Base-by-base conservation (phyloP, 2,329 filamentous ascomycete genomes). In the Colletotrichum cuscutae region DNA sequence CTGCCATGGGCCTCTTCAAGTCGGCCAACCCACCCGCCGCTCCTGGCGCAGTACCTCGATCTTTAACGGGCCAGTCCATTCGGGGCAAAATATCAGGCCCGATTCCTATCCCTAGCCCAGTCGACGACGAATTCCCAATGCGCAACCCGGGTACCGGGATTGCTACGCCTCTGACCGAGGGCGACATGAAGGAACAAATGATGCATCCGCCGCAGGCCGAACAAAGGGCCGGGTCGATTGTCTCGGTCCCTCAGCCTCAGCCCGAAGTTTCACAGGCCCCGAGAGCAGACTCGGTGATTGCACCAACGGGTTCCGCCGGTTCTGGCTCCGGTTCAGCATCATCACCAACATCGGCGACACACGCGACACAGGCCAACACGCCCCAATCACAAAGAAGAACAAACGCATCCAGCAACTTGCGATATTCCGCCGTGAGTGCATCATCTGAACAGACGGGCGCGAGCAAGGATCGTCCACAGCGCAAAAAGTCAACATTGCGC, bases 1-100 rank as follows among this genome's bases (percentile, higher is more conserved):
- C 61, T 59, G 71, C 70, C 69, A 85, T 85, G 82, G 80, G 80
- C 60, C 77, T 87, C 56, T 89, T 88, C 82, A 88, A 86, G 78
- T 80, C 84, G 66, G 56, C 70, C 24, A 72, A 70, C 64, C 76
- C 81, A 42, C 79, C 86, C 61, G 82, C 77, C 65, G 82, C 77
- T 76, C 77, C 82, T 75, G 82, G 82, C 75, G 82, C 83, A 75
- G 82, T 24, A 6, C 64, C 56, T 53, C 74, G 74, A 24, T 71
- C 81, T 67, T 85, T 84, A 76, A 79, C 83, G 52, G 81, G 80
- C 69, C 68, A 84, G 75, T 86, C 87, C 42, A 87, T 91, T 73
- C 87, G 90, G 52, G 89, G 89, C 73, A 88, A 86, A 75, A 91
- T 92, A 74, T 91, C 89, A 35, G 86, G 85, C 7, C 90, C 90